A percentile compares a stretch with the other conserved stretches of the same genome.
phyloP scores from a whole-genome alignment of 805 yeast species.

The Diddensiella transvaalensis region DNA sequence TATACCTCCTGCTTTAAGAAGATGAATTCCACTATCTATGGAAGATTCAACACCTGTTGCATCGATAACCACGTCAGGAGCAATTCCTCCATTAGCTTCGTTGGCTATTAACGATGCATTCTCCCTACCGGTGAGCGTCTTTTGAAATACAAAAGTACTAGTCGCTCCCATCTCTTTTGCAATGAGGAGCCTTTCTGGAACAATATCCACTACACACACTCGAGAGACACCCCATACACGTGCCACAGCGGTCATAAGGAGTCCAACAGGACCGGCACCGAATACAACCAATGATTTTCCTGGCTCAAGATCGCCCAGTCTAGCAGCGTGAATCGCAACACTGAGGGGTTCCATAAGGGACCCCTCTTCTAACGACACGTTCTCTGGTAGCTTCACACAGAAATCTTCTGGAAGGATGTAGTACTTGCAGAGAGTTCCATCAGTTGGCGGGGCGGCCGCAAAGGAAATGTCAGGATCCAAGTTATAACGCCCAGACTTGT shows the following conservation, averaged over 20 bases:
- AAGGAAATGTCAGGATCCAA: conserved; percentile 66
- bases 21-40: conserved; percentile 61
- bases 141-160: conserved; percentile 48
- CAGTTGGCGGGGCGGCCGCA: conserved; percentile 82
- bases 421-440: conserved; percentile 75
- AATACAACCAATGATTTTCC: conserved; percentile 73
- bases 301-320: conserved; percentile 55
- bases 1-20: conserved; percentile 63
- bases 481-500: conserved; percentile 62
- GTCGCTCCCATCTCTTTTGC: conserved; percentile 63
- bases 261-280: conserved; percentile 90
- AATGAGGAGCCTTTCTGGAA: conserved; percentile 62
- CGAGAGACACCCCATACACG: conserved; percentile 55
- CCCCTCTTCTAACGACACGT: conserved; percentile 77
- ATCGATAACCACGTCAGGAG: conserved; percentile 60
- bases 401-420: conserved; percentile 78
- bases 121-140: conserved; percentile 41
- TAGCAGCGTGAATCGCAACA: conserved; percentile 80
- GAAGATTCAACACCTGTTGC: conserved; percentile 82
- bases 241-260: conserved; percentile 69
- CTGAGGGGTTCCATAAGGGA: conserved; percentile 83
- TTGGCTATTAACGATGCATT: conserved; percentile 30
- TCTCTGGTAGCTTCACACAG: conserved; percentile 73
- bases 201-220: conserved; percentile 66
- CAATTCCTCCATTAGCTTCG: conserved; percentile 24